A percentile compares a stretch with the other conserved stretches of the same genome.
Evolutionary conservation across 2,329 filamentous ascomycete genomes (phyloP).

Genomic region (Ustulina deusta): DNA sequence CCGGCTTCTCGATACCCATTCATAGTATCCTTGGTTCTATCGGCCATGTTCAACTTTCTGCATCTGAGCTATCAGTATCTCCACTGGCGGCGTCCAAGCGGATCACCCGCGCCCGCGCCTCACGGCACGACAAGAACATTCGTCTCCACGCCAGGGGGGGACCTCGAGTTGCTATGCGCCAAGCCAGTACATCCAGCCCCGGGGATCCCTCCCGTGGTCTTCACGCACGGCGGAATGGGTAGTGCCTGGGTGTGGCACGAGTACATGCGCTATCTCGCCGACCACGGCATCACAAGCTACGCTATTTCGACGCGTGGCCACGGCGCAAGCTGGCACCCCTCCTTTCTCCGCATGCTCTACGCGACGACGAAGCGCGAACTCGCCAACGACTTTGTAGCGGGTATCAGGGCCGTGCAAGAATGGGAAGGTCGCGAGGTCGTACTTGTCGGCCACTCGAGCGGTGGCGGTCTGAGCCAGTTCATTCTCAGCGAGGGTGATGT

Average conservation of each 20-base stretch:
- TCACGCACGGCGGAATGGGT: constrained; percentile 67
- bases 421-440: constrained; percentile 53
- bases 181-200: constrained; percentile 45
- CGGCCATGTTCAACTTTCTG: constrained; percentile 42
- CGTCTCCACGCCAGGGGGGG: constrained; percentile 58
- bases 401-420: constrained; percentile 55
- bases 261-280: constrained; percentile 63
- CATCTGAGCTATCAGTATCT: constrained; percentile 52
- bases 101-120: constrained; percentile 51
- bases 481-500: constrained; percentile 57
- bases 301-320: constrained; percentile 64
- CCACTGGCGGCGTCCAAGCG: constrained; percentile 48
- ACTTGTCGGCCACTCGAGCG: constrained; percentile 64
- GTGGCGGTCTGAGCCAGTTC: constrained; percentile 63
- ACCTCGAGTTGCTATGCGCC: constrained; percentile 63
- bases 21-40: neutral
- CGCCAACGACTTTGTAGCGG: constrained; percentile 59
- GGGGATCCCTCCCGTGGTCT: constrained; percentile 57
- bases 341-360: constrained; percentile 62
- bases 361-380: constrained; percentile 57
- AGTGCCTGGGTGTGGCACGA: constrained; percentile 64
- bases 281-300: constrained; percentile 61
- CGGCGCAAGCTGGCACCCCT: constrained; percentile 53
- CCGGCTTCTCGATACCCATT: neutral
- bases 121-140: constrained; percentile 58